These are phyloP conservation scores for Strobilomyces confusus DNA, from an alignment of 768 basidiomycete genomes.

Conservation along the genomic window DNA sequence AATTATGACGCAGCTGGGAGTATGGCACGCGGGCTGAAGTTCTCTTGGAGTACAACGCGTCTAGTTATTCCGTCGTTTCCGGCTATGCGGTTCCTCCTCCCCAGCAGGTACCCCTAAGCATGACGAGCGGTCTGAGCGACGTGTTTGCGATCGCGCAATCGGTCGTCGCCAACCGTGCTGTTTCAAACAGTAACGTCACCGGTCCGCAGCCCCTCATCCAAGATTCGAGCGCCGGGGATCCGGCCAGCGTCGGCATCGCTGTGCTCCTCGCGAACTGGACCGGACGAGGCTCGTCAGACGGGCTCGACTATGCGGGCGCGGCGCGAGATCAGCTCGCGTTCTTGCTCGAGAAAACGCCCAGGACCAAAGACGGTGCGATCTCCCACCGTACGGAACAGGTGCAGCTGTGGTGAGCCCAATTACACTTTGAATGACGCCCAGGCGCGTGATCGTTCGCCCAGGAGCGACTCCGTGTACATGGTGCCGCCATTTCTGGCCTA, in stretches of 20 bases:
- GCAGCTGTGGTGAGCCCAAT: conserved; percentile 57
- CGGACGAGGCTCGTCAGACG: conserved; percentile 31
- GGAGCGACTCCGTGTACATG: conserved; percentile 84
- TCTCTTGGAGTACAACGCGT: conserved; percentile 45
- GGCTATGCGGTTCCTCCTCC: conserved; percentile 27
- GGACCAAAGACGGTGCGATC: conserved; percentile 72
- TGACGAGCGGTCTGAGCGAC: conserved; percentile 39
- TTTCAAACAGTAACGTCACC: conserved; percentile 37
- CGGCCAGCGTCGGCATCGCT: conserved; percentile 70
- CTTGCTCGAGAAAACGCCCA: conserved; percentile 53
- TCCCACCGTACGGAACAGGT: conserved; percentile 68
- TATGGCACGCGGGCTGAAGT: conserved; percentile 49
- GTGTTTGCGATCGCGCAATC: conserved; percentile 53
- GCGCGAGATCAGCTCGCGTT: conserved; percentile 64
- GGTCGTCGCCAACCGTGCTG: conserved; percentile 46
- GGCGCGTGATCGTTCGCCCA: conserved; percentile 20
- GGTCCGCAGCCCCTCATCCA: conserved; percentile 57
- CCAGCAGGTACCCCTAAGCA: conserved; percentile 12
- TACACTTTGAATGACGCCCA: not conserved
- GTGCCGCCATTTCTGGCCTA: conserved; percentile 85
- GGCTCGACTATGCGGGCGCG: conserved; percentile 56
- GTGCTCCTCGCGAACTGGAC: conserved; percentile 64
- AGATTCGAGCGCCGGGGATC: conserved; percentile 69
- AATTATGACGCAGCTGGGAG: conserved; percentile 42
- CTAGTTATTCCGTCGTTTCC: conserved; percentile 44